These are phyloP conservation scores for Zymoseptoria ardabiliae DNA, from an alignment of 2,329 filamentous ascomycete species.

Conservation along the genomic window DNA sequence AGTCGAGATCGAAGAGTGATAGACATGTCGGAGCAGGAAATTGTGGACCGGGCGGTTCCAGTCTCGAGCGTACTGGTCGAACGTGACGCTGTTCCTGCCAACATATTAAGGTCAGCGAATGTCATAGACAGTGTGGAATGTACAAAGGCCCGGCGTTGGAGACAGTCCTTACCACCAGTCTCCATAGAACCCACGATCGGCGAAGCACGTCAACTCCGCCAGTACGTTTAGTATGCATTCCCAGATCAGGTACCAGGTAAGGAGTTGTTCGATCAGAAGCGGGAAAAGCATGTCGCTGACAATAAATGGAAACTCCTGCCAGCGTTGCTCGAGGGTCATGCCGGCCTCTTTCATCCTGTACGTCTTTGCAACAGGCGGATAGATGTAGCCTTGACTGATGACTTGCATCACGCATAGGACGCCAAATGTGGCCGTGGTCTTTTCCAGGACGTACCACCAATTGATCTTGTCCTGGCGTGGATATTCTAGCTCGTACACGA, in stretches of 20 bases:
- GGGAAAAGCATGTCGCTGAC: conserved; percentile 70
- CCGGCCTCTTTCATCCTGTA: conserved; percentile 60
- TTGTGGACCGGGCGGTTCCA: conserved; percentile 79
- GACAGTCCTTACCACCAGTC: conserved; percentile 7
- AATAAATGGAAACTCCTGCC: conserved; percentile 65
- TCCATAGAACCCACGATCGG: conserved; percentile 43
- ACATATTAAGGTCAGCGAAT: neutral
- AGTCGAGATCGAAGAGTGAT: conserved; percentile 68
- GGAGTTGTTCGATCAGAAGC: conserved; percentile 69
- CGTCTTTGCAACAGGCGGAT: conserved; percentile 63
- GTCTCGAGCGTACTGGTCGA: conserved; percentile 69
- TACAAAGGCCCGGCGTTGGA: too few relatives aligned
- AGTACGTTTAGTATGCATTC: conserved; percentile 60
- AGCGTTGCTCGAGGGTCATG: conserved; percentile 53
- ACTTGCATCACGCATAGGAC: conserved; percentile 73
- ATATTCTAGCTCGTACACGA: conserved; percentile 74
- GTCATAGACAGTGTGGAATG: too few relatives aligned
- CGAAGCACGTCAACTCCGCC: conserved; percentile 69
- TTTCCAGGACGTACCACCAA: conserved; percentile 70
- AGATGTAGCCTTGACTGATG: conserved; percentile 68
- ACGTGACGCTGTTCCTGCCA: conserved; percentile 51
- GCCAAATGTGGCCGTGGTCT: conserved; percentile 61
- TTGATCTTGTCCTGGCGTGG: conserved; percentile 62
- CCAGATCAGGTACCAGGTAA: conserved; percentile 79
- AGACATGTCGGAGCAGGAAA: conserved; percentile 71